A percentile compares a stretch with the other conserved stretches of the same genome.
phyloP scores from a whole-genome alignment of 2,329 filamentous ascomycete species.

The Aspergillus pseudoviridinutans region DNA sequence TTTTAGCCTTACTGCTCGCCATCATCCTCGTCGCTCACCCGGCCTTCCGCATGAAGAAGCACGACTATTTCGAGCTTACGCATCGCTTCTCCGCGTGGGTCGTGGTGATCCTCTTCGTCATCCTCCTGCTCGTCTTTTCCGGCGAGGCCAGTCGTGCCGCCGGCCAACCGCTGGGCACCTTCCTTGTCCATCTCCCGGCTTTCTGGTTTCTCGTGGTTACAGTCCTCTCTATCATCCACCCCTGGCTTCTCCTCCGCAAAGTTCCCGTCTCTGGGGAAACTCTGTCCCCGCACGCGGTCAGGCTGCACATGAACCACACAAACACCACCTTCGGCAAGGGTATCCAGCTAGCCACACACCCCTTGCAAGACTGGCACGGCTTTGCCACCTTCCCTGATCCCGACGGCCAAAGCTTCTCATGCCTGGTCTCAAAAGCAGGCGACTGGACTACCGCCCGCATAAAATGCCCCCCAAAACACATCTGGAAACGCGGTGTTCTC shows the following conservation, averaged over 20 bases:
- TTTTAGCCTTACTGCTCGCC: conserved; percentile 54
- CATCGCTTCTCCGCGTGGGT: conserved; percentile 74
- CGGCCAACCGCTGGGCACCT: conserved; percentile 32
- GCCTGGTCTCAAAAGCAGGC: conserved; percentile 68
- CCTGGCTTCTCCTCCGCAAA: conserved; percentile 69
- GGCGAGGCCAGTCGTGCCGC: conserved; percentile 37
- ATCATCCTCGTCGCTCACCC: conserved; percentile 65
- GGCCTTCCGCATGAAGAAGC: conserved; percentile 56
- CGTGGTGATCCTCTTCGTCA: conserved; percentile 62
- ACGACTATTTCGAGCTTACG: conserved; percentile 66
- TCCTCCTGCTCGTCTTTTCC: conserved; percentile 55
- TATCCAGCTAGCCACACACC: conserved; percentile 58
- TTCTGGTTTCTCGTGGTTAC: conserved; percentile 68
- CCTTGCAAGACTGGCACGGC: conserved; percentile 68
- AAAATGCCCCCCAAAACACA: conserved; percentile 53
- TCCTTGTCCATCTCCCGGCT: conserved; percentile 46
- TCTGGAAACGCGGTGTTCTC: conserved; percentile 67
- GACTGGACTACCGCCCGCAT: conserved; percentile 70
- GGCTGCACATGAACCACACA: conserved; percentile 65
- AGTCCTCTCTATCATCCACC: conserved; percentile 63
- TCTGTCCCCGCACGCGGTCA: conserved; percentile 68
- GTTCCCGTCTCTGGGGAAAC: conserved; percentile 62
- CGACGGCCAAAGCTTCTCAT: conserved; percentile 57
- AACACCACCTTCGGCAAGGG: conserved; percentile 55
- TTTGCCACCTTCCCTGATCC: conserved; percentile 69